Evolutionary conservation across 2,329 filamentous ascomycete species (phyloP).

Genomic region (Xylariaceae sp.): DNA sequence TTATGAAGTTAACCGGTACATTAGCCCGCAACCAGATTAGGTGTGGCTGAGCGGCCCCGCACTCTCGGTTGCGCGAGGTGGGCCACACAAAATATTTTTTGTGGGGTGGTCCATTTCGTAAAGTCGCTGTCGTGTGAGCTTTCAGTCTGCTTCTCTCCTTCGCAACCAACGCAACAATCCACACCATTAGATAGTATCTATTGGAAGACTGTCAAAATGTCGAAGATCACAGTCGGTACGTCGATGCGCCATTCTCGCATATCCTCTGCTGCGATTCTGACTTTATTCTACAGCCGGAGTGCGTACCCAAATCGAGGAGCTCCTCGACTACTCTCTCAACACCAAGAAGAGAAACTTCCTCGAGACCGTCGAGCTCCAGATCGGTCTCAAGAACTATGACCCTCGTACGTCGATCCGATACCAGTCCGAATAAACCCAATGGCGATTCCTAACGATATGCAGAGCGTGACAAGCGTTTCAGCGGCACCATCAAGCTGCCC

Average conservation of each 20-base stretch:
- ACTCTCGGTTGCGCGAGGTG: not conserved
- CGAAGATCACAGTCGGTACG: conserved; percentile 75
- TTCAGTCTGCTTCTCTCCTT: not conserved
- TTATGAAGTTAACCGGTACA: not conserved
- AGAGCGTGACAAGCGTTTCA: conserved; percentile 99
- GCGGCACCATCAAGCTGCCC: conserved; percentile 94
- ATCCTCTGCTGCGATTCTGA: conserved; percentile 16
- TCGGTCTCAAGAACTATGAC: conserved; percentile 98
- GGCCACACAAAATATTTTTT: conserved; percentile 17
- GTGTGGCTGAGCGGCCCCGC: conserved; percentile 4
- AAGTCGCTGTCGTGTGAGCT: not conserved
- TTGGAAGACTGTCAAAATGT: conserved; percentile 87
- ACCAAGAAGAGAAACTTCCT: conserved; percentile 99
- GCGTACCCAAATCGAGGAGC: conserved; percentile 67
- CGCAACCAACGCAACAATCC: conserved; percentile 40
- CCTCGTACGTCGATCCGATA: conserved; percentile 40
- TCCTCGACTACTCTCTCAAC: conserved; percentile 91
- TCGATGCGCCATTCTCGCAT: conserved; percentile 2
- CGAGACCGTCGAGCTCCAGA: conserved; percentile 82
- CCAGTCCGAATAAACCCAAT: not conserved
- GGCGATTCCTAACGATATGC: conserved; percentile 2
- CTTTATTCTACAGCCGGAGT: conserved; percentile 36
- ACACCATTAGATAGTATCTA: conserved; percentile 75
- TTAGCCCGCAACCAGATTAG: not conserved
- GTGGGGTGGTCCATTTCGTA: conserved; percentile 2